Evolutionary conservation across 2,329 filamentous ascomycete genomes (phyloP).

Genomic region (Colletotrichum caudatum): DNA sequence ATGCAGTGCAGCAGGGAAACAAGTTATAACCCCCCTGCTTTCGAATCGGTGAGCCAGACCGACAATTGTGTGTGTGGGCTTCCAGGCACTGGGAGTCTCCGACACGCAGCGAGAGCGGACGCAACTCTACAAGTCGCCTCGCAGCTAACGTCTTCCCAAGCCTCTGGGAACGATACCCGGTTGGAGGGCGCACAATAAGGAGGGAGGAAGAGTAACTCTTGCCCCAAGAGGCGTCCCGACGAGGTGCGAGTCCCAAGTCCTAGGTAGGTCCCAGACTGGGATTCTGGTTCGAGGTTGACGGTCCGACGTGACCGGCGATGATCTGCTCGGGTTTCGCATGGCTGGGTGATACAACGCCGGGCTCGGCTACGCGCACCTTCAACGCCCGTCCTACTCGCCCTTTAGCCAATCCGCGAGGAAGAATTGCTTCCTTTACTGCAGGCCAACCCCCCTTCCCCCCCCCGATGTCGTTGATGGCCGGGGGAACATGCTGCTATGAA

Average conservation of each 20-base stretch:
- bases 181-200: neutral
- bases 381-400: neutral
- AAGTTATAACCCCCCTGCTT: conserved; percentile 26
- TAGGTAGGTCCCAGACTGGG: conserved; percentile 26
- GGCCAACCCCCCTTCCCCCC: neutral
- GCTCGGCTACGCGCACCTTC: conserved; percentile 21
- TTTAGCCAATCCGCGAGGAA: conserved; percentile 23
- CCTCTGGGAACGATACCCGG: conserved; percentile 4
- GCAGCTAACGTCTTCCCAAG: conserved; percentile 8
- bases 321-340: conserved; percentile 28
- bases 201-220: neutral
- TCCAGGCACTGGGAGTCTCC: conserved; percentile 23
- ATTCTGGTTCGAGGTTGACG: conserved; percentile 5
- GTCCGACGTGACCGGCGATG: conserved; percentile 28
- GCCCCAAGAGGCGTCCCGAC: conserved; percentile 3
- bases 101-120: conserved; percentile 28
- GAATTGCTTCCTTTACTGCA: conserved; percentile 8
- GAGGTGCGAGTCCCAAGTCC: conserved; percentile 25
- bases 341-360: conserved; percentile 30
- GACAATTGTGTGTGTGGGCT: conserved; percentile 25
- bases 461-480: no score
- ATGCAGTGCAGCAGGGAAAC: conserved; percentile 11
- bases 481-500: no score
- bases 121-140: conserved; percentile 17
- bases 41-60: conserved; percentile 34